Evolutionary conservation across 2,329 filamentous ascomycete genomes (phyloP).

Genomic region (Aureobasidium sp.): DNA sequence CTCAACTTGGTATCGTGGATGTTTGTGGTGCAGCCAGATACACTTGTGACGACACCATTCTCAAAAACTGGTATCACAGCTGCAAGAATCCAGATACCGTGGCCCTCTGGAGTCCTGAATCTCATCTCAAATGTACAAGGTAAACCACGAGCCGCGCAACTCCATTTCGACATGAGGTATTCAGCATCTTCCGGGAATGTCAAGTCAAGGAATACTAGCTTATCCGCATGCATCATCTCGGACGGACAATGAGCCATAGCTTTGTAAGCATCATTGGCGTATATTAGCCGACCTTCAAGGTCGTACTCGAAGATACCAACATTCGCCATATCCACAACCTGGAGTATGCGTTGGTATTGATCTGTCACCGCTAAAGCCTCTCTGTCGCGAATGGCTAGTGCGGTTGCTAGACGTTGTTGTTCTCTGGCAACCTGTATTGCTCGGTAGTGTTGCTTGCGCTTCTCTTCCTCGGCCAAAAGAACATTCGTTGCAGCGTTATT

Average conservation of each 20-base stretch:
- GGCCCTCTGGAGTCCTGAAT: conserved; percentile 10
- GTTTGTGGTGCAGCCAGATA: conserved; percentile 20
- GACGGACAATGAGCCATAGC: neutral
- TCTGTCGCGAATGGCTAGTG: conserved; percentile 2
- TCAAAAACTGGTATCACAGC: conserved; percentile 17
- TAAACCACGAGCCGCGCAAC: conserved; percentile 11
- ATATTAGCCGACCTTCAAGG: conserved; percentile 6
- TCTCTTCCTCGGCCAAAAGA: neutral
- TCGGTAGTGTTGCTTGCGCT: neutral
- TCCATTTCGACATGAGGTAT: conserved; percentile 12
- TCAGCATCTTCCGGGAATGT: neutral
- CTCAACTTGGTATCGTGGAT: conserved; percentile 19
- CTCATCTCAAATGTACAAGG: conserved; percentile 18
- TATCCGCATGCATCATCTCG: neutral
- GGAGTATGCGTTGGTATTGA: conserved; percentile 8
- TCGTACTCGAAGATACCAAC: conserved; percentile 15
- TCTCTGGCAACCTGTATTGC: neutral
- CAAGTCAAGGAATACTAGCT: neutral
- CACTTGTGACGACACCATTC: conserved; percentile 15
- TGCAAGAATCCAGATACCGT: conserved; percentile 16
- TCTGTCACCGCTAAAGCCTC: conserved; percentile 10
- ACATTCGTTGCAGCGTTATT: conserved; percentile 6
- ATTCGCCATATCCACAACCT: conserved; percentile 13
- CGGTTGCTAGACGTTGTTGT: conserved; percentile 1
- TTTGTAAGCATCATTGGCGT: conserved; percentile 12